Base-by-base conservation (phyloP, 2,329 filamentous ascomycete genomes). In the Cucurbitaria berberidis region DNA sequence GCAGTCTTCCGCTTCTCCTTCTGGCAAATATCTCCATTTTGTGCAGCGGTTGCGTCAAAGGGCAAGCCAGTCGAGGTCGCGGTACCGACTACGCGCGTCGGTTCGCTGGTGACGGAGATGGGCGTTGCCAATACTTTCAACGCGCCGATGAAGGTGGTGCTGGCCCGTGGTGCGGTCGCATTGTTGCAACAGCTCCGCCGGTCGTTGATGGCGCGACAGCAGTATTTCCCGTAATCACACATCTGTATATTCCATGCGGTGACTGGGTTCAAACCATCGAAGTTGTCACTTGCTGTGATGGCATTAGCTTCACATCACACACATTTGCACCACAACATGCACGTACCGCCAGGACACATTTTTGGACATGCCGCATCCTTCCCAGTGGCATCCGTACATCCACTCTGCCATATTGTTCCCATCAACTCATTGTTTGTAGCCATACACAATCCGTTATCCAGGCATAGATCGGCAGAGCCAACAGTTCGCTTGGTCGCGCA, bases 401-500 rank as follows among this genome's bases (percentile, higher is more conserved):
- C 72, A 50, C 48, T 53, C 35, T 72, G 68, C 63, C 67, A 73
- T 47, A 74, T 68, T 30, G 63, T 68, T 15, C 72, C 72, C 48
- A 73, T 60, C 24, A 56, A 66, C 43, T 62, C 53, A 15, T 55
- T 55, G 24, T 48, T 59, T 8, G 72, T 73, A 18, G 66, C 66
- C 70, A 74, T 70, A 45, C 72, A 74, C 18, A 74, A 44, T 10
- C 70, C 72, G 36, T 61, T 74, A 42, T 67, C 65, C 32, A 74
- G 53, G 35, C 72, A 74, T 10, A 74, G 54, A 38, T 74, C 72
- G 27, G 51, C 48, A 32, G 60, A 51, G 22, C 65, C 63, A n/a
- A 55, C 30, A 6, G 63, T 34, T 16, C 55, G 51, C 24, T 67
- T 62, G 32, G 61, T 67, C 16, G 72, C 69, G 55, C 72, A 74